phyloP scores from a whole-genome alignment of 805 yeast genomes.

The Starmerella gropengiesseri region DNA sequence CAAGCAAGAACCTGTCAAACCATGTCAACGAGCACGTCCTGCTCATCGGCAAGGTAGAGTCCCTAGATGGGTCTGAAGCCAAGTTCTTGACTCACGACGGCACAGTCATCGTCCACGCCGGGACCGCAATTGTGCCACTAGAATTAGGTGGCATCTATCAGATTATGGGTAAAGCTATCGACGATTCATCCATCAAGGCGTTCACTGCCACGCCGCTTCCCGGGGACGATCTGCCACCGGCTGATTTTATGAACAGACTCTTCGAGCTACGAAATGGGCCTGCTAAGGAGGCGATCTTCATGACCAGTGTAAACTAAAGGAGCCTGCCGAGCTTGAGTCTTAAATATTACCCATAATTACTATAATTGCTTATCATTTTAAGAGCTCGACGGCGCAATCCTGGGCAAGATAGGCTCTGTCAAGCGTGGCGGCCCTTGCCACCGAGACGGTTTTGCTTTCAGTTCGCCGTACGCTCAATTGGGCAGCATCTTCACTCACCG shows the following conservation, averaged over 20 bases:
- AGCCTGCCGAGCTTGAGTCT: background rate
- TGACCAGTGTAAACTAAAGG: background rate
- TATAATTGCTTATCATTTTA: background rate
- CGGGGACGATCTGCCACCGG: constrained; percentile 17
- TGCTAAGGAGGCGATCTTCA: constrained; percentile 4
- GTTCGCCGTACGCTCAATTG: constrained; percentile 5
- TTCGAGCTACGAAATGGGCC: constrained; percentile 11
- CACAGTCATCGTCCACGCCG: constrained; percentile 25
- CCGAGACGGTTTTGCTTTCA: background rate
- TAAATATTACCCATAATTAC: background rate
- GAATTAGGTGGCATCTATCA: constrained; percentile 29
- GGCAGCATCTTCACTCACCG: constrained; percentile 7
- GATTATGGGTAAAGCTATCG: constrained; percentile 29
- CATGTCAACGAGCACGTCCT: constrained; percentile 25
- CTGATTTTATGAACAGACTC: constrained; percentile 12
- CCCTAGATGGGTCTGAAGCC: constrained; percentile 28
- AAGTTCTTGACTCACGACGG: constrained; percentile 24
- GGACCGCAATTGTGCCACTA: constrained; percentile 18
- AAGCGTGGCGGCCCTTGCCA: constrained; percentile 8
- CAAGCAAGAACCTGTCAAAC: constrained; percentile 2
- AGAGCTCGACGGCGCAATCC: constrained; percentile 6
- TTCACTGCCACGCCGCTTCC: constrained; percentile 23
- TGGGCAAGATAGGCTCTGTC: constrained; percentile 15
- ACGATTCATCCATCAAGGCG: constrained; percentile 26
- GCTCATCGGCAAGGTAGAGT: constrained; percentile 29